A percentile compares a stretch with the other conserved stretches of the same genome.
These are phyloP conservation scores for Polytolypa hystricis DNA, from an alignment of 2,329 filamentous ascomycete species.

Conservation along the genomic window DNA sequence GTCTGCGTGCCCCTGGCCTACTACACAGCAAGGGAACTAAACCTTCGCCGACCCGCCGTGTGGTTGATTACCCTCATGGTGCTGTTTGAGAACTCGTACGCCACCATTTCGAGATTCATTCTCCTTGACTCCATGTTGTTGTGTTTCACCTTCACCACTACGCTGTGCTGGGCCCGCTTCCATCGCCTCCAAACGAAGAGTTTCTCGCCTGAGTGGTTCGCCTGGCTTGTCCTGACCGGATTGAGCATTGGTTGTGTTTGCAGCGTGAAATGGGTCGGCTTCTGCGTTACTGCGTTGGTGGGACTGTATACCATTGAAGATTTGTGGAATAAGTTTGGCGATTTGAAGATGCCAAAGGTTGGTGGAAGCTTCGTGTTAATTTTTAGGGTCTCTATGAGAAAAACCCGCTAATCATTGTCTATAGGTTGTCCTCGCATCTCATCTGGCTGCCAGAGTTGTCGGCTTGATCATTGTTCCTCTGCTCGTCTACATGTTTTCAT, in stretches of 20 bases:
- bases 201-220: slow-evolving; percentile 85
- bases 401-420: not conserved
- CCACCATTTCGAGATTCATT: slow-evolving; percentile 96
- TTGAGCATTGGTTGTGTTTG: slow-evolving; percentile 95
- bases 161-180: slow-evolving; percentile 95
- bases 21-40: slow-evolving; percentile 83
- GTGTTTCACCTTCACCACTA: slow-evolving; percentile 95
- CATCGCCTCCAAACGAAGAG: slow-evolving; percentile 76
- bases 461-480: slow-evolving; percentile 83
- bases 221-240: slow-evolving; percentile 88
- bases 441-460: slow-evolving; percentile 67
- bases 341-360: slow-evolving; percentile 80
- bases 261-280: slow-evolving; percentile 95
- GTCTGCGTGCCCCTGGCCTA: slow-evolving; percentile 89
- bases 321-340: slow-evolving; percentile 95
- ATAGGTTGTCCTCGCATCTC: slow-evolving; percentile 57
- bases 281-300: slow-evolving; percentile 90
- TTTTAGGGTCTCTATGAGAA: not conserved
- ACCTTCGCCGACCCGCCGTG: slow-evolving; percentile 73
- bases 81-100: slow-evolving; percentile 97
- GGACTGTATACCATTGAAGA: slow-evolving; percentile 94
- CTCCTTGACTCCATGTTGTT: slow-evolving; percentile 97
- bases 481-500: slow-evolving; percentile 89
- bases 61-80: slow-evolving; percentile 97
- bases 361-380: slow-evolving; percentile 7